phyloP scores from a whole-genome alignment of 345 rosid genomes.

The Aethionema arabicum region DNA sequence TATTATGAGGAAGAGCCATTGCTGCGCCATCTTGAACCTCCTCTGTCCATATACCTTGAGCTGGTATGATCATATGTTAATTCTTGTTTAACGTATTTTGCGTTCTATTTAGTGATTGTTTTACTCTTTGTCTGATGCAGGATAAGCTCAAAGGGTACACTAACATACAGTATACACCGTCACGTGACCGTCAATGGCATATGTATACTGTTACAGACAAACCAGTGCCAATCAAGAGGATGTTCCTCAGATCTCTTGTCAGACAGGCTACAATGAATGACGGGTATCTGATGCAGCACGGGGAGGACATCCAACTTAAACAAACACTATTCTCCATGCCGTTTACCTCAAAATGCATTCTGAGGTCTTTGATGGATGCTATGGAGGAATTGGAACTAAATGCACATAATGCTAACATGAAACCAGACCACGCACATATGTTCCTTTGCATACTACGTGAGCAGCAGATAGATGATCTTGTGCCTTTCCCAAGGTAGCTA shows the following conservation, averaged over 20 bases:
- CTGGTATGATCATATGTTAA: constrained; percentile 51
- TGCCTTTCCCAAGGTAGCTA: constrained; percentile 78
- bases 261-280: constrained; percentile 77
- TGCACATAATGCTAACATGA: constrained; percentile 74
- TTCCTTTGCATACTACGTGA: constrained; percentile 86
- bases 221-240: constrained; percentile 73
- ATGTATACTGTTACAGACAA: constrained; percentile 84
- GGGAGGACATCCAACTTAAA: constrained; percentile 47
- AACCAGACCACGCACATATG: constrained; percentile 92
- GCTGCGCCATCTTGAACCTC: constrained; percentile 96
- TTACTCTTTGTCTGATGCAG: constrained; percentile 43
- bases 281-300: constrained; percentile 60
- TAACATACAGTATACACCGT: constrained; percentile 69
- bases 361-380: constrained; percentile 84
- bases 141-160: constrained; percentile 92
- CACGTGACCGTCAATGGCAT: constrained; percentile 96
- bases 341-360: constrained; percentile 76
- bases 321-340: constrained; percentile 51
- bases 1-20: constrained; percentile 91
- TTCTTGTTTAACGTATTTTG: constrained; percentile 8
- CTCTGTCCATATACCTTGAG: constrained; percentile 92
- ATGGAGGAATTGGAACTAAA: constrained; percentile 99
- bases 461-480: constrained; percentile 86
- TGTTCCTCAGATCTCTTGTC: constrained; percentile 95
- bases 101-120: neutral